phyloP scores from a whole-genome alignment of 1,139 yeast genomes.

The Candida freyschussii region DNA sequence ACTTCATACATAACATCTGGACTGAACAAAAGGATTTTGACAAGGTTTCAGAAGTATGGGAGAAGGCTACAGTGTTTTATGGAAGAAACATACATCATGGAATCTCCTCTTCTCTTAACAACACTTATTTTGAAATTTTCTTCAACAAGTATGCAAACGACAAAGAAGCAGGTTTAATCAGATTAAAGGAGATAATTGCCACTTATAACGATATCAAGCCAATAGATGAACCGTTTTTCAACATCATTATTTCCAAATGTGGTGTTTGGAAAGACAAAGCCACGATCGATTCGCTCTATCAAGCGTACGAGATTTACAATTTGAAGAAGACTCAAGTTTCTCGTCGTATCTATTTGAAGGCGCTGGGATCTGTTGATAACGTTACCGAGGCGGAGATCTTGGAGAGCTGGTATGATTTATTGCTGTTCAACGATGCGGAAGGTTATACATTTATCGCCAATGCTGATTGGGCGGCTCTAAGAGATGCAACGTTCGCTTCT shows the following conservation, averaged over 20 bases:
- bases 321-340: constrained; percentile 66
- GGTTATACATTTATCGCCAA: constrained; percentile 62
- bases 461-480: constrained; percentile 85
- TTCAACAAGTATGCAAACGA: constrained; percentile 54
- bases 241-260: constrained; percentile 66
- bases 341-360: constrained; percentile 70
- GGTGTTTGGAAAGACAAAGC: constrained; percentile 65
- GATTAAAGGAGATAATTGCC: constrained; percentile 54
- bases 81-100: constrained; percentile 60
- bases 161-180: constrained; percentile 48
- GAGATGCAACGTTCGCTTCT: constrained; percentile 64
- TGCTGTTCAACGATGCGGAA: constrained; percentile 47
- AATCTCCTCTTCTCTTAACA: constrained; percentile 62
- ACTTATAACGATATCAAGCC: constrained; percentile 53
- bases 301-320: constrained; percentile 56
- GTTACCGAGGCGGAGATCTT: constrained; percentile 53
- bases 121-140: constrained; percentile 62
- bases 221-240: constrained; percentile 73
- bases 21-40: constrained; percentile 53
- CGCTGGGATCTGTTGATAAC: constrained; percentile 57
- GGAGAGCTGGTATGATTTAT: constrained; percentile 56
- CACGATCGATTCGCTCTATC: constrained; percentile 45
- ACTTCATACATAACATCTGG: constrained; percentile 62
- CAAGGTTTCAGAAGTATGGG: constrained; percentile 60
- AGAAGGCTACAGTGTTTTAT: constrained; percentile 53